Conservation (phyloP, 495 filamentous ascomycete species). For the Podospora didyma region DNA sequence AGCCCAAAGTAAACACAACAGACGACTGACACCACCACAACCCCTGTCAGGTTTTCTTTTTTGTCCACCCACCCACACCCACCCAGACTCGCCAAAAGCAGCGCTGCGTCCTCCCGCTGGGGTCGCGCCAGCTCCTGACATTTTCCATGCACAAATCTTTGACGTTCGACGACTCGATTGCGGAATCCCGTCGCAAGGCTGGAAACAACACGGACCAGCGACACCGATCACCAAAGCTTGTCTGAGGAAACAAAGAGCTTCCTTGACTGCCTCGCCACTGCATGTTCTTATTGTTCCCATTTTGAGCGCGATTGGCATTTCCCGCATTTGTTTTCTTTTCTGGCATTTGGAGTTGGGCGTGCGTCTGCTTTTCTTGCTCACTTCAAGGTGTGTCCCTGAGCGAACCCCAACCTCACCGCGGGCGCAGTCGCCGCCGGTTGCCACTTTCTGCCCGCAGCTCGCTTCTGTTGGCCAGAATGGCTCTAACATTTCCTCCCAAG, state of each 20-base stretch:
- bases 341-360: slow-evolving; percentile 18
- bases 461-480: background rate
- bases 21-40: background rate
- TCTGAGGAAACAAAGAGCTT: background rate
- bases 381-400: slow-evolving; percentile 11
- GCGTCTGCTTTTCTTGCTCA: slow-evolving; percentile 4
- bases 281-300: too few species aligned
- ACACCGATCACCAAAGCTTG: background rate
- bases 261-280: background rate
- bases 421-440: background rate
- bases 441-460: too few species aligned
- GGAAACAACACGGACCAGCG: slow-evolving; percentile 4
- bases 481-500: background rate
- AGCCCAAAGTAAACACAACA: slow-evolving; percentile 29
- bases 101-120: slow-evolving; percentile 12
- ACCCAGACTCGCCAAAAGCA: slow-evolving; percentile 12
- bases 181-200: slow-evolving; percentile 10
- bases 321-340: slow-evolving; percentile 7
- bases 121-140: slow-evolving; percentile 5
- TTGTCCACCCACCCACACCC: slow-evolving; percentile 13
- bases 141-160: slow-evolving; percentile 10
- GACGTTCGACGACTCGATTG: slow-evolving; percentile 9
- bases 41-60: slow-evolving; percentile 14
- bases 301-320: background rate
- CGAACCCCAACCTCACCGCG: background rate